Evolutionary conservation across 306 rosid genomes (phyloP).

Genomic region (Nissolia schottii): DNA sequence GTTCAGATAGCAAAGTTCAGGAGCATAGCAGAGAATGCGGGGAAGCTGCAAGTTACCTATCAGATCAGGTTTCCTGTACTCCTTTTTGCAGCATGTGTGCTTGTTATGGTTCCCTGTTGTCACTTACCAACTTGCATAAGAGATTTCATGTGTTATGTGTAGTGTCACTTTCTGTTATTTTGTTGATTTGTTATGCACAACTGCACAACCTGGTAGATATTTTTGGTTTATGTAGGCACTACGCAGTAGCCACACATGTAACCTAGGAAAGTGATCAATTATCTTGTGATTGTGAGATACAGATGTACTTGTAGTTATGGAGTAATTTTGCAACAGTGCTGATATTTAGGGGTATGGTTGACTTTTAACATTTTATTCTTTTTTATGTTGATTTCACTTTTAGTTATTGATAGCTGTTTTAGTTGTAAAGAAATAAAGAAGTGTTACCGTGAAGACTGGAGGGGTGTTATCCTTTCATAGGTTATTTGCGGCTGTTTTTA

Average conservation of each 20-base stretch:
- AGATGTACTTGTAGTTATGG: background rate
- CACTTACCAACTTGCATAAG: background rate
- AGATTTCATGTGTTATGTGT: background rate
- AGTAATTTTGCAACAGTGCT: background rate
- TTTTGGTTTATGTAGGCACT: background rate
- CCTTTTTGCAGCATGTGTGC: slow-evolving; percentile 11
- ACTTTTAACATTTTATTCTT: background rate
- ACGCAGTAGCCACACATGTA: background rate
- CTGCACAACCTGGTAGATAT: background rate
- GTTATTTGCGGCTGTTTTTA: background rate
- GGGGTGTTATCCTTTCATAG: background rate
- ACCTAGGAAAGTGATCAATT: background rate
- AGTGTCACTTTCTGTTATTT: background rate
- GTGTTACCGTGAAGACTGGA: background rate
- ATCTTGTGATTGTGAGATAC: background rate
- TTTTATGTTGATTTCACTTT: background rate
- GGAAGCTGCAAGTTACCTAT: slow-evolving; percentile 37
- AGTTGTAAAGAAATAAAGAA: background rate
- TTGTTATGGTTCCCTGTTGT: background rate
- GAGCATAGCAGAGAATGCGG: slow-evolving; percentile 33
- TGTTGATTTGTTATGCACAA: background rate
- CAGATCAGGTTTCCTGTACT: slow-evolving; percentile 44
- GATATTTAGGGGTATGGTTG: background rate
- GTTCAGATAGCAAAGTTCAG: slow-evolving; percentile 41
- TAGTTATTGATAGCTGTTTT: background rate